Evolutionary conservation across 139 green algal species (phyloP), one percentile per base, ranked within the genome.

Genomic region (Pseudopediastrum boryanum): DNA sequence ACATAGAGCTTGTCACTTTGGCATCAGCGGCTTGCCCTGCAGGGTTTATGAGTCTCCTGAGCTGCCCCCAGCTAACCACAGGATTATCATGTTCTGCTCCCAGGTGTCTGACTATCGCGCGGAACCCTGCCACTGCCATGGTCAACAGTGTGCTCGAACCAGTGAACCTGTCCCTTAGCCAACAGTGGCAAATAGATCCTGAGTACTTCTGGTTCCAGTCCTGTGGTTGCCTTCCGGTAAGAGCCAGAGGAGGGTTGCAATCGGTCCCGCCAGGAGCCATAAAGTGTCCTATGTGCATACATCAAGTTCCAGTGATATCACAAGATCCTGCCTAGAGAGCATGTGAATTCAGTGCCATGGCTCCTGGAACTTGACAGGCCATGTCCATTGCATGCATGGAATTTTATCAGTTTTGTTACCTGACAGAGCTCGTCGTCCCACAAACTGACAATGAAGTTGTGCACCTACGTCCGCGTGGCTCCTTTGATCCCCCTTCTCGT

Each of bases 151-250:
- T 16, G 16, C 12, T 56, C 46, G 46, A 12, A n/a, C 16, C 13
- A n/a, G 46, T n/a, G 13, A n/a, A 16, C 46, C 46, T 16, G 25
- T n/a, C n/a, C n/a, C n/a, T n/a, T n/a, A n/a, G 31, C 6, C 75
- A 82, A 51, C 21, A 10, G 29, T 80, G 74, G 74, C 6, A 27
- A 16, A 50, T 80, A 1, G 74, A 80, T 35, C 74, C 74, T 1
- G 74, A 80, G 61, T 80, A 80, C 74, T 80, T 64, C 43, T 80
- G 74, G 74, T 80, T 80, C 74, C 3, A 42, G 43, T 12, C 9
- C 44, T 75, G 68, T 48, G 4, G 27, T 13, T 75, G 68, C 68
- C 4, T 58, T n/a, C 6, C 25, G n/a, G 65, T 73, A n/a, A 52
- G 65, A 42, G 5, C 9, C 31, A 21, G 23, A 19, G 6, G 23